Conservation (phyloP, 1,284 basidiomycete species). For the Ceratobasidium sp. region DNA sequence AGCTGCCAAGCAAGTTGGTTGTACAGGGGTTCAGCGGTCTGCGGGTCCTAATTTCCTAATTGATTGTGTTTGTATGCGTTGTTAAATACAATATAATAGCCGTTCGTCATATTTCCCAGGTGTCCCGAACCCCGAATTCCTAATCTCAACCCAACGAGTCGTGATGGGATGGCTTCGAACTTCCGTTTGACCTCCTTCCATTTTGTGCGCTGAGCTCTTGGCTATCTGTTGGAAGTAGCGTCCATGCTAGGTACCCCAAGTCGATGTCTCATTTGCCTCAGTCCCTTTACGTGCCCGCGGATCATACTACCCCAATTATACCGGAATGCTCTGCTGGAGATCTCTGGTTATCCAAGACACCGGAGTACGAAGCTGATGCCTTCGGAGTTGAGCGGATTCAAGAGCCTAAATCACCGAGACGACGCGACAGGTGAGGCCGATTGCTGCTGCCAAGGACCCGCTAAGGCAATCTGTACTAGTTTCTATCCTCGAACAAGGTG, state of each 20-base stretch:
- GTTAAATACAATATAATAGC: too few relatives aligned
- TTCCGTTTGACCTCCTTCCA: neutral
- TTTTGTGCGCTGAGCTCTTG: neutral
- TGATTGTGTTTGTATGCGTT: too few relatives aligned
- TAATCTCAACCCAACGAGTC: neutral
- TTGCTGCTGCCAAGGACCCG: neutral
- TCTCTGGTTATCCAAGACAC: neutral
- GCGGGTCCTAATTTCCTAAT: too few relatives aligned
- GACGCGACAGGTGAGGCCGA: slow-evolving; percentile 5
- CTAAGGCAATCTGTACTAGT: neutral
- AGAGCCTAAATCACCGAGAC: neutral
- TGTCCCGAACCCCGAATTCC: too few relatives aligned
- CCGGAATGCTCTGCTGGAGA: neutral
- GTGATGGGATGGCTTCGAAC: neutral
- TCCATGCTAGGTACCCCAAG: neutral
- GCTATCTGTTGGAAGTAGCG: neutral
- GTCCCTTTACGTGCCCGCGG: neutral
- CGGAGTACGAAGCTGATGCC: neutral
- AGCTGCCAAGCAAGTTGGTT: neutral
- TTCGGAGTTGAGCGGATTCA: neutral
- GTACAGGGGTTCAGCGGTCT: neutral
- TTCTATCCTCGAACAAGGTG: neutral
- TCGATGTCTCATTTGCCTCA: neutral
- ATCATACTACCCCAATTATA: neutral
- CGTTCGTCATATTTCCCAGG: too few relatives aligned